Evolutionary conservation across 139 green algal genomes (phyloP), one percentile per base, ranked within the genome.

Genomic region (Haematococcus sp.): DNA sequence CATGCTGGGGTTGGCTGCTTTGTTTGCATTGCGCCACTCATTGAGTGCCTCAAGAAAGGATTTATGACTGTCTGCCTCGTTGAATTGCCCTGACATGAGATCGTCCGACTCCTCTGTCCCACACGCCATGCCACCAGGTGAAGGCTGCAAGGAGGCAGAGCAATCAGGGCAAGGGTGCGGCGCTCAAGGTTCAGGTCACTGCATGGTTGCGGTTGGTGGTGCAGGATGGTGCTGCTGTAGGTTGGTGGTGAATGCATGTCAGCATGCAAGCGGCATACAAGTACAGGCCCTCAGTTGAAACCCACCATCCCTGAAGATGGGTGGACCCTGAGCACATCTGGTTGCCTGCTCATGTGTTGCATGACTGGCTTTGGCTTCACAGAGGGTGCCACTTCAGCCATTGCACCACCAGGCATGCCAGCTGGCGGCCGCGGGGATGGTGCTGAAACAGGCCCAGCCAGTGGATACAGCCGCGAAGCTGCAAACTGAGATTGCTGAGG

Each of bases 11-110:
- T 35, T 33, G 33, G 65, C 76, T 25, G 49, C 71, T 34, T 46
- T 72, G 51, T 66, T 83, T 2, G 20, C 72, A 49, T 49, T 79
- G 22, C 78, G 68, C 79, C 79, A 84, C 74, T 84, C 79, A 30
- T 84, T 78, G 40, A 84, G 74, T 1, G 79, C 79, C 0, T 84
- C 79, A 33, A 84, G 74, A 56, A 84, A 84, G 51, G 79, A 81
- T 1, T 54, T 28, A 64, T 84, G 74, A 74, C 74, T 81, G 49
- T 84, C 79, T 5, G 74, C 73, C 49, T 84, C 79, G 34, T 68
- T 81, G 63, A 84, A 84, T 4, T 22, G 32, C 7, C 77, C 77
- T 13, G 5, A 56, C 9, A 55, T 71, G 23, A 80, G 59, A 3
- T 52, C 5, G 46, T 54, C 19, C 40, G 9, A 49, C 17, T 67